Evolutionary conservation across 306 rosid species (phyloP), one percentile per base, ranked within the genome.

Genomic region (Nissolia schottii): DNA sequence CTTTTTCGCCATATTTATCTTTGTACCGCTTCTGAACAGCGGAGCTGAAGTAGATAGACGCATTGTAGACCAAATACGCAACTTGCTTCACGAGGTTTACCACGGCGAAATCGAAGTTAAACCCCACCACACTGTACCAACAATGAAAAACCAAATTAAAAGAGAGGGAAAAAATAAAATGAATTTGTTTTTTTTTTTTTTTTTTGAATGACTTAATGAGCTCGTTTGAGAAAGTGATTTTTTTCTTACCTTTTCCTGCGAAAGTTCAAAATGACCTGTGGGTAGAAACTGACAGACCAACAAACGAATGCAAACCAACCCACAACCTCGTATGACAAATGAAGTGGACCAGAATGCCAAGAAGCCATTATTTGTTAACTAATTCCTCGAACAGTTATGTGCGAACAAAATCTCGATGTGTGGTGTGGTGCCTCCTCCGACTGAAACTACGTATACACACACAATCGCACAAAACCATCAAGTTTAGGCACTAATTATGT

Each of bases 11-110:
- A 2, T 58, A 57, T 67, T 65, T 65, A 35, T 58, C 35, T 13
- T 7, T 15, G n/a, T 67, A 68, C 54, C 58, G 75, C 56, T 67
- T 67, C 18, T 76, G 70, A 76, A 76, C 61, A 3, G 7, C 0
- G 3, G 55, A 10, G 19, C 49, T 68, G 46, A 77, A 68, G 64
- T 34, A 77, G 9, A 68, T 1, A 68, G 57, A 35, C 1, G 2
- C 18, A 28, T 64, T 63, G 58, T 86, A 92, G 4, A 89, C 63
- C 64, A 92, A 81, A 78, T 92, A 92, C 18, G 85, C 53, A 2
- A 81, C 56, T 82, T 92, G 97, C 84, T 92, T 92, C 13, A 89
- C 79, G 76, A 86, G 61, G 71, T 89, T 92, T 64, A 92, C 67
- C 35, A 92, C 46, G 71, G 74, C 91, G 57, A 84, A 92, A 83